Conservation (phyloP, 306 rosid genomes). For the Citrullus mucosospermus region DNA sequence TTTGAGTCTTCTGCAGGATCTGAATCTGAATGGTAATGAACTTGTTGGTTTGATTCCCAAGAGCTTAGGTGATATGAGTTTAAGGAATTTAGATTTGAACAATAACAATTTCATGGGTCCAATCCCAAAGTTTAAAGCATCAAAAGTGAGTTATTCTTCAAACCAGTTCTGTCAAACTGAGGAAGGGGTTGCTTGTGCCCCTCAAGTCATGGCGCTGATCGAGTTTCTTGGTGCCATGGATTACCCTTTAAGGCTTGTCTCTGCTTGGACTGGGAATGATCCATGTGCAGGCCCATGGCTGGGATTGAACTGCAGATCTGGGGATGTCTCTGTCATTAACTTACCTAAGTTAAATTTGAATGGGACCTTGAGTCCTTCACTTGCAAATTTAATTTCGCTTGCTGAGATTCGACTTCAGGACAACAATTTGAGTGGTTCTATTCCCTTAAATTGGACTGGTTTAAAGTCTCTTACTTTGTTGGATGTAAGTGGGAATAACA, state of each 20-base stretch:
- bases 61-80: constrained; percentile 36
- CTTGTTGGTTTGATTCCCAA: constrained; percentile 71
- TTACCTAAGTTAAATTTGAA: constrained; percentile 42
- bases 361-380: constrained; percentile 72
- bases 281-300: constrained; percentile 62
- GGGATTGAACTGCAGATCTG: constrained; percentile 48
- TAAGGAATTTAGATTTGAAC: constrained; percentile 51
- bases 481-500: constrained; percentile 70
- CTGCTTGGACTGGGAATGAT: constrained; percentile 58
- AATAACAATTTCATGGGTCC: constrained; percentile 84
- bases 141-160: constrained; percentile 2
- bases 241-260: constrained; percentile 50
- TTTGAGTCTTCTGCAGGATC: constrained; percentile 46
- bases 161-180: constrained; percentile 48
- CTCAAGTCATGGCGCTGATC: constrained; percentile 60
- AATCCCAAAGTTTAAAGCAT: constrained; percentile 51
- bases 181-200: constrained; percentile 41
- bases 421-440: constrained; percentile 44
- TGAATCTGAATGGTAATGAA: constrained; percentile 61
- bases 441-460: constrained; percentile 66
- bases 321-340: constrained; percentile 51
- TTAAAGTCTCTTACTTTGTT: constrained; percentile 38
- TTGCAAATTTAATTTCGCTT: constrained; percentile 58
- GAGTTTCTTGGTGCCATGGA: constrained; percentile 53
- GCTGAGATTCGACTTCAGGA: constrained; percentile 36